phyloP scores from a whole-genome alignment of 768 basidiomycete species.

The Podaxis mareebaensis region DNA sequence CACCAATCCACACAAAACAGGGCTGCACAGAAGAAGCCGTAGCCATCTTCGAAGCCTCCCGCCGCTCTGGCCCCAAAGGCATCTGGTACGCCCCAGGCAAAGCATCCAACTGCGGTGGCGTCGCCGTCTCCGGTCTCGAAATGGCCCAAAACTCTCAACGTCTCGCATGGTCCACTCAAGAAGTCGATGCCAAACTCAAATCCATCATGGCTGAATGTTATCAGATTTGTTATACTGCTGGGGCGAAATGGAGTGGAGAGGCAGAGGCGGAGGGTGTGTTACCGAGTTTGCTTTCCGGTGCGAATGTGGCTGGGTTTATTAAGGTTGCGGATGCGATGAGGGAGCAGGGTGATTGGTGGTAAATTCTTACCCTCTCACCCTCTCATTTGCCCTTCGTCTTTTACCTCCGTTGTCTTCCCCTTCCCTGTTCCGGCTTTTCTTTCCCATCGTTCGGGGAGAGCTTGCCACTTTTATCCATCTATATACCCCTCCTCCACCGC shows the following conservation, averaged over 20 bases:
- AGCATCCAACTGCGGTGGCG: slow-evolving; percentile 71
- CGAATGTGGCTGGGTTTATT: slow-evolving; percentile 74
- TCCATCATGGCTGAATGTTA: slow-evolving; percentile 71
- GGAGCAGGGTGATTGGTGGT: slow-evolving; percentile 80
- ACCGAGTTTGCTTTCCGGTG: slow-evolving; percentile 61
- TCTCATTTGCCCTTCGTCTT: not conserved
- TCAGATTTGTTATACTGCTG: slow-evolving; percentile 57
- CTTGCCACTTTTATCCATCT: not conserved
- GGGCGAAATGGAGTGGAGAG: slow-evolving; percentile 57
- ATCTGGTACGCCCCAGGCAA: slow-evolving; percentile 78
- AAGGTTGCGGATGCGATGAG: slow-evolving; percentile 74
- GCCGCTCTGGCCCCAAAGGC: slow-evolving; percentile 46
- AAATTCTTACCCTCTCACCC: slow-evolving; percentile 26
- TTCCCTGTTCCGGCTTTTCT: not conserved
- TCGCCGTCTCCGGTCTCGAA: slow-evolving; percentile 76
- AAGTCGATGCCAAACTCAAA: slow-evolving; percentile 70
- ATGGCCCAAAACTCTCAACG: slow-evolving; percentile 79
- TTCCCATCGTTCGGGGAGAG: not conserved
- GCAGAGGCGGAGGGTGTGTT: slow-evolving; percentile 37
- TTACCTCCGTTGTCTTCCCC: not conserved
- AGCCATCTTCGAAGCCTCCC: slow-evolving; percentile 65
- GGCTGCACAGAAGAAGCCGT: slow-evolving; percentile 74
- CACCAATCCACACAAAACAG: slow-evolving; percentile 23
- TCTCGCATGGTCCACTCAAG: slow-evolving; percentile 58
- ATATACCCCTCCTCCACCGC: not conserved